Evolutionary conservation across 805 yeast genomes (phyloP).

Genomic region (Saccharomyces kudriavzevii): DNA sequence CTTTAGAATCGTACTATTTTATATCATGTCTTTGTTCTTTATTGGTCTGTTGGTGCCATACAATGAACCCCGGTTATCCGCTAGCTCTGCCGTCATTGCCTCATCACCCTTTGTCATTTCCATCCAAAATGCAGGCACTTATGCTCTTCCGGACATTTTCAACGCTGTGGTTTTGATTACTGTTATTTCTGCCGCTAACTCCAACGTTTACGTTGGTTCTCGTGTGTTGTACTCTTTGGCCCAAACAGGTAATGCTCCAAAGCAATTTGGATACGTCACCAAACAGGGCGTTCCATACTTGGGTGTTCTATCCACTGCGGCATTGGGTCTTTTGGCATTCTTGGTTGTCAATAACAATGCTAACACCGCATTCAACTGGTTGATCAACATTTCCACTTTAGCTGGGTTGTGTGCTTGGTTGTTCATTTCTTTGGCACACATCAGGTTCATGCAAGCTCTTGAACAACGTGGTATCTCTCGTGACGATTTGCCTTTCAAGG

Average conservation of each 20-base stretch:
- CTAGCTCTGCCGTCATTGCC: constrained; percentile 34
- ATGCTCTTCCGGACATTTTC: constrained; percentile 58
- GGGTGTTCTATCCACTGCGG: constrained; percentile 47
- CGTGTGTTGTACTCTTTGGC: constrained; percentile 61
- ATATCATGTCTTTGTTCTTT: constrained; percentile 52
- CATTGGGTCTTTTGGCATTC: constrained; percentile 52
- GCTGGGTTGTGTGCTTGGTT: constrained; percentile 66
- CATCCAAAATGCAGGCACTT: constrained; percentile 58
- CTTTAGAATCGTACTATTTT: constrained; percentile 53
- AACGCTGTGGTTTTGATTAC: constrained; percentile 63
- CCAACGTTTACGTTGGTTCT: constrained; percentile 66
- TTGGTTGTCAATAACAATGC: constrained; percentile 45
- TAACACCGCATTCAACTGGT: constrained; percentile 53
- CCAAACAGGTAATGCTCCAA: constrained; percentile 51
- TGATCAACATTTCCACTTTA: constrained; percentile 56
- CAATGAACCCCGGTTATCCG: constrained; percentile 41
- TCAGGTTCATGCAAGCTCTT: constrained; percentile 55
- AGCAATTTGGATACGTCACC: constrained; percentile 44
- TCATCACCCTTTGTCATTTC: constrained; percentile 65
- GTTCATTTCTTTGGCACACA: constrained; percentile 49
- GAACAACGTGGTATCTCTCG: constrained; percentile 54
- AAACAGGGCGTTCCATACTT: constrained; percentile 52
- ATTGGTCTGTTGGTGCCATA: constrained; percentile 60
- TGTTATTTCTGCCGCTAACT: constrained; percentile 69
- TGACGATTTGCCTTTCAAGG: constrained; percentile 60